A percentile compares a stretch with the other conserved stretches of the same genome.
phyloP scores from a whole-genome alignment of 495 filamentous ascomycete genomes.

The Staphylotrichum longicolle region DNA sequence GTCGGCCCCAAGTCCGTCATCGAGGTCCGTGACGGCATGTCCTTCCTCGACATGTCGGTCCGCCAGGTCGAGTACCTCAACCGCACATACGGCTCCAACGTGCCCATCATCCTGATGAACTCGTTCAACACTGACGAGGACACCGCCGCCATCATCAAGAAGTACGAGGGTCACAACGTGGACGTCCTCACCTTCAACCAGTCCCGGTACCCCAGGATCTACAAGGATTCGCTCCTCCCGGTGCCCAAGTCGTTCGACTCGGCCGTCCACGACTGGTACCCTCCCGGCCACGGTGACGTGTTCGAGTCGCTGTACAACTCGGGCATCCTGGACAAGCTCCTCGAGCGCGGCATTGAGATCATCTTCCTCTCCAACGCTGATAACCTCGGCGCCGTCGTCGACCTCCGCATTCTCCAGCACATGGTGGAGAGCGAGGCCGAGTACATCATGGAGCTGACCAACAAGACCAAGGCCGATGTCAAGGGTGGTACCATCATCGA shows the following conservation, averaged over 20 bases:
- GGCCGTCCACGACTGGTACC: slow-evolving; percentile 95
- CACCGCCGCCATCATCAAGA: slow-evolving; percentile 99
- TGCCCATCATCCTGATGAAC: slow-evolving; percentile 99
- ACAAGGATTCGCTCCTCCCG: slow-evolving; percentile 96
- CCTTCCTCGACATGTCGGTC: slow-evolving; percentile 97
- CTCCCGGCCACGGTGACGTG: slow-evolving; percentile 97
- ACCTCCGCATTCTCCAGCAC: slow-evolving; percentile 96
- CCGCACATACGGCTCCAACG: slow-evolving; percentile 94
- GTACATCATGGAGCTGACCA: slow-evolving; percentile 99
- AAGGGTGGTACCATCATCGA: slow-evolving; percentile 99
- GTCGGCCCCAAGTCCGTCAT: slow-evolving; percentile 99
- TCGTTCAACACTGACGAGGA: slow-evolving; percentile 99
- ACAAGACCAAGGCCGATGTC: slow-evolving; percentile 99
- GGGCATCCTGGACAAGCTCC: slow-evolving; percentile 92
- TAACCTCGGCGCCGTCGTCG: slow-evolving; percentile 96
- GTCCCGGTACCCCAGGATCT: slow-evolving; percentile 93
- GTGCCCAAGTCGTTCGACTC: slow-evolving; percentile 89
- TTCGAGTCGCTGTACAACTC: slow-evolving; percentile 99
- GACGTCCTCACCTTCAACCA: slow-evolving; percentile 99
- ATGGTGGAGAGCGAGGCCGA: slow-evolving; percentile 94
- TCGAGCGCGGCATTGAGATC: slow-evolving; percentile 91
- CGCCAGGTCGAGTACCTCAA: slow-evolving; percentile 99
- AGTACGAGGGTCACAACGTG: slow-evolving; percentile 99
- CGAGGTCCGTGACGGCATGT: slow-evolving; percentile 99
- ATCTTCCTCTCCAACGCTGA: slow-evolving; percentile 99